Conservation (phyloP, 2,329 filamentous ascomycete genomes). For the Cordyceps cateniannulata region DNA sequence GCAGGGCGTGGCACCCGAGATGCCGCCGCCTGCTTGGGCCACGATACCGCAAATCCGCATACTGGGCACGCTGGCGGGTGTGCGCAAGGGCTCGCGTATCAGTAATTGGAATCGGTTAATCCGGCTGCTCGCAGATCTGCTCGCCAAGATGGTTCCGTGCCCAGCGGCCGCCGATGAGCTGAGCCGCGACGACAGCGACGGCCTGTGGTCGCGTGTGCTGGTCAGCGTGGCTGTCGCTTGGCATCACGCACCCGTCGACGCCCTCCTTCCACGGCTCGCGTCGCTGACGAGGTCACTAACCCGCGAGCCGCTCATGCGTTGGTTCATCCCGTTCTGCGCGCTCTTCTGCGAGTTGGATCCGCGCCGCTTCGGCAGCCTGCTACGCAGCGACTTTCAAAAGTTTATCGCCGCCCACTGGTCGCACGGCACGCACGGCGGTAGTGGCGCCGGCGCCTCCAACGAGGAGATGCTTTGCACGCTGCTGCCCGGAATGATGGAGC, state of each 20-base stretch:
- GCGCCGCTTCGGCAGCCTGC: slow-evolving; percentile 70
- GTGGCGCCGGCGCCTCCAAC: slow-evolving; percentile 39
- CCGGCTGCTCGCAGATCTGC: slow-evolving; percentile 44
- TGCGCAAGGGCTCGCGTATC: slow-evolving; percentile 74
- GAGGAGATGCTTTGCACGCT: slow-evolving; percentile 64
- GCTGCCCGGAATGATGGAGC: slow-evolving; percentile 57
- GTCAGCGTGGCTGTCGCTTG: slow-evolving; percentile 59
- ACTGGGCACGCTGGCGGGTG: slow-evolving; percentile 64
- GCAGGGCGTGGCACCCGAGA: slow-evolving; percentile 17
- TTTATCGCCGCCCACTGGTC: slow-evolving; percentile 74
- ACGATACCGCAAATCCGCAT: slow-evolving; percentile 48
- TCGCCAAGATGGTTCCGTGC: slow-evolving; percentile 42
- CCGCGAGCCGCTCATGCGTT: slow-evolving; percentile 56
- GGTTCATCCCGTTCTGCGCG: slow-evolving; percentile 82
- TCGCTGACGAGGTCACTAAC: slow-evolving; percentile 59
- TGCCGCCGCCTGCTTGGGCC: slow-evolving; percentile 27
- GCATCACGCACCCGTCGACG: slow-evolving; percentile 71
- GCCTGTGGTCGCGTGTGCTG: slow-evolving; percentile 54
- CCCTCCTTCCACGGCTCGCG: slow-evolving; percentile 63
- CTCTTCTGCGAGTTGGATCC: slow-evolving; percentile 68
- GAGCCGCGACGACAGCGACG: slow-evolving; percentile 28
- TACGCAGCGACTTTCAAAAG: slow-evolving; percentile 76
- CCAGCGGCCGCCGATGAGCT: slow-evolving; percentile 27
- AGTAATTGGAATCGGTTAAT: slow-evolving; percentile 64
- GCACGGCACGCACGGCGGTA: slow-evolving; percentile 43